Percentiles rank a stretch among this genome's conserved stretches.
phyloP scores from a whole-genome alignment of 371 early-diverging fungal species.

The Nematocida sp. region DNA sequence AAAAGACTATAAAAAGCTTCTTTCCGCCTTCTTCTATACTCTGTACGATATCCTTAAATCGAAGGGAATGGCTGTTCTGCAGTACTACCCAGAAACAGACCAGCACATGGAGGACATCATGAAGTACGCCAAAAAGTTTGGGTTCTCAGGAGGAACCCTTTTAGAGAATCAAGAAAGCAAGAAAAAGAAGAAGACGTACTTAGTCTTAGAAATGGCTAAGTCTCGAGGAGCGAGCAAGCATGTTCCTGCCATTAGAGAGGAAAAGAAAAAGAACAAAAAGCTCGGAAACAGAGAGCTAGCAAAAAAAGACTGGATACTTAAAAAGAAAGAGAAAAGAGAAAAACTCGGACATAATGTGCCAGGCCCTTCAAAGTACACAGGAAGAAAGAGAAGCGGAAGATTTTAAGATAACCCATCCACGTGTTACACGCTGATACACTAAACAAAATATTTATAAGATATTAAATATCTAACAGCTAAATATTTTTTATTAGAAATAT shows the following conservation, averaged over 20 bases:
- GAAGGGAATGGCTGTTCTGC: conserved; percentile 87
- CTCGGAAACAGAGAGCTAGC: conserved; percentile 68
- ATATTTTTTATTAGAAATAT: neutral
- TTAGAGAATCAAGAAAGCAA: conserved; percentile 90
- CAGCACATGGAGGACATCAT: conserved; percentile 85
- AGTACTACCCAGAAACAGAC: conserved; percentile 93
- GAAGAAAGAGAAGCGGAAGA: conserved; percentile 73
- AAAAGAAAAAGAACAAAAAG: neutral
- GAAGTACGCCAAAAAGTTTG: conserved; percentile 78
- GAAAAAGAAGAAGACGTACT: conserved; percentile 71
- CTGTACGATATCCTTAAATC: conserved; percentile 77
- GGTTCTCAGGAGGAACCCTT: conserved; percentile 85
- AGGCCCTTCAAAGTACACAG: conserved; percentile 86
- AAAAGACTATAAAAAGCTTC: conserved; percentile 73
- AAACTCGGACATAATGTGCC: conserved; percentile 76
- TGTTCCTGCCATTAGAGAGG: neutral
- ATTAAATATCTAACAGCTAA: neutral
- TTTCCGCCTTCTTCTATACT: conserved; percentile 82
- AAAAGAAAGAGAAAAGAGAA: conserved; percentile 79
- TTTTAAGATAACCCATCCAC: too few species aligned
- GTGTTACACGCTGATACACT: too few species aligned
- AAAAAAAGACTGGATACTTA: conserved; percentile 79
- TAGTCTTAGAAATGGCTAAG: conserved; percentile 41
- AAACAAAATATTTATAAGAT: neutral
- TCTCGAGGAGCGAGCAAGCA: conserved; percentile 30